These are phyloP conservation scores for Phylloporus sp. DNA, from an alignment of 1,284 basidiomycete genomes.

Conservation along the genomic window DNA sequence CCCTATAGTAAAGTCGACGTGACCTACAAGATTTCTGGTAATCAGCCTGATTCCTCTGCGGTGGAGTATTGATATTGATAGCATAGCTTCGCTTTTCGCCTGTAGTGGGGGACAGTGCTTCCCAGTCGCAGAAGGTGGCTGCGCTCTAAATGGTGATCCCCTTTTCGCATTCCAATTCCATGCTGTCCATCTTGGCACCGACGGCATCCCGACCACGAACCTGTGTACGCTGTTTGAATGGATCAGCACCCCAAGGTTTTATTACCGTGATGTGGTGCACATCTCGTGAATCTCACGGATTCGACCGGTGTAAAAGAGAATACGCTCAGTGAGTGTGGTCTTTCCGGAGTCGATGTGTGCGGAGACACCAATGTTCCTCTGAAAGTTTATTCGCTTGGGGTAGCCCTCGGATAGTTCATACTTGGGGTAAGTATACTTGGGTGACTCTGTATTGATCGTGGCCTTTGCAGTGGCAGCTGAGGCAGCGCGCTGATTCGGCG, in stretches of 20 bases:
- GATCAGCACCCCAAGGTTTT: neutral
- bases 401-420: conserved; percentile 63
- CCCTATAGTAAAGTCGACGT: conserved; percentile 99
- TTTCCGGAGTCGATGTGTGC: conserved; percentile 98
- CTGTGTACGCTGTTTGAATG: conserved; percentile 39
- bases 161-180: conserved; percentile 99
- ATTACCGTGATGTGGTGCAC: conserved; percentile 27
- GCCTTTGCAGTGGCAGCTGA: conserved; percentile 30
- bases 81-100: conserved; percentile 83
- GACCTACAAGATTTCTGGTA: conserved; percentile 55
- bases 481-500: conserved; percentile 26
- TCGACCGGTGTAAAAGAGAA: conserved; percentile 96
- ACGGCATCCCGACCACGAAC: conserved; percentile 93
- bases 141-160: conserved; percentile 99
- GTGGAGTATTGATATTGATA: conserved; percentile 98
- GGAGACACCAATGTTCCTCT: conserved; percentile 85
- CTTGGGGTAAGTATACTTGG: conserved; percentile 33
- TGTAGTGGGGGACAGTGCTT: conserved; percentile 67
- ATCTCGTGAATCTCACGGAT: conserved; percentile 99
- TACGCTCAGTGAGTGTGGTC: conserved; percentile 98
- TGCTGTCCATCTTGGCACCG: conserved; percentile 99
- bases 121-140: conserved; percentile 98
- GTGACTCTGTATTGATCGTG: conserved; percentile 11
- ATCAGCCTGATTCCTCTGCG: too few relatives aligned
- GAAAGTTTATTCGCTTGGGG: conserved; percentile 57